A percentile compares a stretch with the other conserved stretches of the same genome.
Evolutionary conservation across 305 asterid species (phyloP).

Genomic region (Fraxinus sp.): DNA sequence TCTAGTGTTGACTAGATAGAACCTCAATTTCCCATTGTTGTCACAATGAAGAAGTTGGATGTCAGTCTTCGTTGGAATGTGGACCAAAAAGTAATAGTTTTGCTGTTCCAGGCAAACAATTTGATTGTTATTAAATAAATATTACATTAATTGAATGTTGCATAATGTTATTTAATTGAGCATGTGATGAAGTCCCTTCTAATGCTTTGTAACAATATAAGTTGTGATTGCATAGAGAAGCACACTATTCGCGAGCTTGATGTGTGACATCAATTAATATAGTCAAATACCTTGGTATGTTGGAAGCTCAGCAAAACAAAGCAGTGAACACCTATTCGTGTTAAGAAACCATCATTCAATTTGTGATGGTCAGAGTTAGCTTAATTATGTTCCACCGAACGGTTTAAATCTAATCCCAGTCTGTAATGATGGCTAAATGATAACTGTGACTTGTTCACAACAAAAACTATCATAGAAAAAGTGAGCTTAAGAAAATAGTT

Average conservation of each 20-base stretch:
- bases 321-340: not conserved
- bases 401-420: not conserved
- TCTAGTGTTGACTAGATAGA: not conserved
- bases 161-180: not conserved
- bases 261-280: not conserved
- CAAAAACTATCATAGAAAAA: not conserved
- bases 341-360: not conserved
- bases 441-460: not conserved
- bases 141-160: not conserved
- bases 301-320: not conserved
- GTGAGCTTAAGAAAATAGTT: not conserved
- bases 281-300: not conserved
- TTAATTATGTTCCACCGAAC: not conserved
- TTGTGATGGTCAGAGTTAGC: not conserved
- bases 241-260: not conserved
- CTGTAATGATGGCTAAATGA: not conserved
- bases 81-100: not conserved
- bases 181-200: not conserved
- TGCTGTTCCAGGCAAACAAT: not conserved
- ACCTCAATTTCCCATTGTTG: not conserved
- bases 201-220: not conserved
- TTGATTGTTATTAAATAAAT: not conserved
- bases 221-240: not conserved
- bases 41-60: not conserved
- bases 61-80: not conserved